A percentile compares a stretch with the other conserved stretches of the same genome.
Conservation (phyloP, 2,329 filamentous ascomycete genomes). For the Trichothecium sympodiale region DNA sequence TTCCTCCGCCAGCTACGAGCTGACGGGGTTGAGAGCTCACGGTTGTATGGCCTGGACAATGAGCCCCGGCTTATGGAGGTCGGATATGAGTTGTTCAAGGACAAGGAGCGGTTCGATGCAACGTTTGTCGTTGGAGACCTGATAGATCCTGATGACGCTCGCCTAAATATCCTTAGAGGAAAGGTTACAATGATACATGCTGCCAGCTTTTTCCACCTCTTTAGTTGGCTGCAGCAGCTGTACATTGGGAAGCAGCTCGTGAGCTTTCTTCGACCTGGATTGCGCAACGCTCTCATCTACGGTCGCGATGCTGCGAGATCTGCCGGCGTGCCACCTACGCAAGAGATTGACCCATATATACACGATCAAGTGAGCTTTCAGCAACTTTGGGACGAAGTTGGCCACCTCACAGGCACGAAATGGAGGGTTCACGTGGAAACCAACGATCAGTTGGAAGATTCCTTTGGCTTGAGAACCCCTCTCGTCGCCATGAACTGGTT, state of each 20-base stretch:
- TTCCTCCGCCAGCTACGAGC: conserved; percentile 35
- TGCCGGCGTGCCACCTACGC: conserved; percentile 10
- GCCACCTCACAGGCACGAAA: conserved; percentile 31
- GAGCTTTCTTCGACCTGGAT: conserved; percentile 31
- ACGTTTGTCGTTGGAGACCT: conserved; percentile 41
- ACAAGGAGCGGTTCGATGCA: conserved; percentile 33
- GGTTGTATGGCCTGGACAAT: conserved; percentile 39
- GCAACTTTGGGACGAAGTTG: conserved; percentile 42
- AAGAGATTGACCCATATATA: conserved; percentile 24
- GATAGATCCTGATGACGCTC: conserved; percentile 26
- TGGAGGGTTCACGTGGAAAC: conserved; percentile 35
- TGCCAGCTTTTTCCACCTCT: conserved; percentile 38
- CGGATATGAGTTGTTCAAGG: conserved; percentile 55
- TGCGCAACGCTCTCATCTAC: conserved; percentile 34
- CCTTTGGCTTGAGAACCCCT: background rate
- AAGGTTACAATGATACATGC: conserved; percentile 37
- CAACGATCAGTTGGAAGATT: background rate
- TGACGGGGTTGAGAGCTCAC: conserved; percentile 35
- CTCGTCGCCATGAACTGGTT: too few relatives aligned
- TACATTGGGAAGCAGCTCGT: conserved; percentile 32
- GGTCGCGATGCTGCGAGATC: conserved; percentile 37
- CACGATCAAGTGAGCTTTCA: conserved; percentile 40
- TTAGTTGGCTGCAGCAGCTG: conserved; percentile 34
- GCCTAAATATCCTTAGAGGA: conserved; percentile 22
- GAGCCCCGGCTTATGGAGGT: conserved; percentile 39